Evolutionary conservation across 2,329 filamentous ascomycete genomes (phyloP).

Genomic region (Verticillium alfalfae): DNA sequence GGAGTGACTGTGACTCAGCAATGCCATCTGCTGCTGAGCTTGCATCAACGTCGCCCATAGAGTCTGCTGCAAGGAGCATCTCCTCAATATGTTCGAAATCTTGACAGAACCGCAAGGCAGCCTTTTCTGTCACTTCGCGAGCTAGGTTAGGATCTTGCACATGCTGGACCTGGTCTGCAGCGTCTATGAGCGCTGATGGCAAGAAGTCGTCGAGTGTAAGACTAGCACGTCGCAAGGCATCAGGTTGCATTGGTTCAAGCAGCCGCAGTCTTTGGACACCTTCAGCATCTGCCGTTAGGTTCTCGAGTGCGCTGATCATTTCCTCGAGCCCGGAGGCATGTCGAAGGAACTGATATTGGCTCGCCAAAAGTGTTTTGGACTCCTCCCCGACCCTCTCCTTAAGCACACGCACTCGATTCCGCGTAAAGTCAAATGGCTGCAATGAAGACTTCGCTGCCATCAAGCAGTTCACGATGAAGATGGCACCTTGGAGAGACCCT

Average conservation of each 20-base stretch:
- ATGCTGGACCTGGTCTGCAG: slow-evolving; percentile 71
- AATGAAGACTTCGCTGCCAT: slow-evolving; percentile 52
- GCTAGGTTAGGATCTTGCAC: slow-evolving; percentile 69
- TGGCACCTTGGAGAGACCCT: slow-evolving; percentile 51
- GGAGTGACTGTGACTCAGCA: slow-evolving; percentile 24
- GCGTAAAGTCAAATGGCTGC: slow-evolving; percentile 58
- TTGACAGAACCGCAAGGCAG: slow-evolving; percentile 75
- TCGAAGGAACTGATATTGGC: slow-evolving; percentile 69
- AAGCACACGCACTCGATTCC: slow-evolving; percentile 47
- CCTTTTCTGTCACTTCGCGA: slow-evolving; percentile 73
- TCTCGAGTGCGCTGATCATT: slow-evolving; percentile 54
- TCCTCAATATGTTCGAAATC: slow-evolving; percentile 67
- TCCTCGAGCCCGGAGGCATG: slow-evolving; percentile 66
- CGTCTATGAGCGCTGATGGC: slow-evolving; percentile 88
- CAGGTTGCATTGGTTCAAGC: slow-evolving; percentile 53
- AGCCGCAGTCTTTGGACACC: slow-evolving; percentile 44
- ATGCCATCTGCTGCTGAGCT: slow-evolving; percentile 14
- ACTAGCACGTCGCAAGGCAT: slow-evolving; percentile 59
- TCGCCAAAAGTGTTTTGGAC: slow-evolving; percentile 53
- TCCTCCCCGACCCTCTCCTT: slow-evolving; percentile 50
- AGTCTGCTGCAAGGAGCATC: slow-evolving; percentile 38
- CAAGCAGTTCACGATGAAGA: slow-evolving; percentile 72
- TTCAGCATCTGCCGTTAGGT: slow-evolving; percentile 21
- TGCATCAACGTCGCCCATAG: slow-evolving; percentile 17
- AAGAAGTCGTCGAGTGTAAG: slow-evolving; percentile 84